Base-by-base conservation (phyloP, 164 flowering plant genomes). In the Warburgia ugandensis region DNA sequence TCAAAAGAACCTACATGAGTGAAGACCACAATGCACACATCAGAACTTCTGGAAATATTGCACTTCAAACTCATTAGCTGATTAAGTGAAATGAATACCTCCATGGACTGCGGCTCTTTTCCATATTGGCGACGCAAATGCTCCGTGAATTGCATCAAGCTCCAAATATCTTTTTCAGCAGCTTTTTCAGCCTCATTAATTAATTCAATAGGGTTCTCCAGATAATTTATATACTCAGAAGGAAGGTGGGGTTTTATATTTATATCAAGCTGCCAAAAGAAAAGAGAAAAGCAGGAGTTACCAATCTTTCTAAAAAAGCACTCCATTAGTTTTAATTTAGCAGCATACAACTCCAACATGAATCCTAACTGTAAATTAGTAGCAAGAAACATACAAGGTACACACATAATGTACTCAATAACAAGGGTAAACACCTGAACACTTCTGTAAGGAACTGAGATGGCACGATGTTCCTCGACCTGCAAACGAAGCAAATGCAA, bases 51-150 rank as follows among this genome's bases (percentile, higher is more conserved):
- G n/a, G n/a, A n/a, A n/a, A n/a, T n/a, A n/a, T n/a, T n/a, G n/a
- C n/a, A n/a, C n/a, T n/a, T n/a, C n/a, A n/a, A n/a, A n/a, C n/a
- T n/a, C n/a, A n/a, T n/a, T n/a, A n/a, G n/a, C n/a, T n/a, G n/a
- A 42, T 40, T 20, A 16, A 35, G 53, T 7, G 3, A n/a, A 27
- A 40, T 9, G 25, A 9, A 29, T 50, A 59, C 62, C 62, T 92
- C 96, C 99, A 92, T 92, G 46, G 99, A 75, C 50, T 49, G 63
- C 21, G 98, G 98, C 70, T 87, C 98, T 69, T 87, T 87, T 48
- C 98, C 96, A 73, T 91, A 75, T 41, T 79, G 95, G 25, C 90
- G 76, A 11, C 96, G 83, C 38, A 92, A 64, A 63, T 78, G 76
- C 67, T 85, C 96, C 3, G 94, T 73, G 50, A 80, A 92, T 57